Evolutionary conservation across 768 basidiomycete genomes (phyloP).

Genomic region (Termitomyces sp.): DNA sequence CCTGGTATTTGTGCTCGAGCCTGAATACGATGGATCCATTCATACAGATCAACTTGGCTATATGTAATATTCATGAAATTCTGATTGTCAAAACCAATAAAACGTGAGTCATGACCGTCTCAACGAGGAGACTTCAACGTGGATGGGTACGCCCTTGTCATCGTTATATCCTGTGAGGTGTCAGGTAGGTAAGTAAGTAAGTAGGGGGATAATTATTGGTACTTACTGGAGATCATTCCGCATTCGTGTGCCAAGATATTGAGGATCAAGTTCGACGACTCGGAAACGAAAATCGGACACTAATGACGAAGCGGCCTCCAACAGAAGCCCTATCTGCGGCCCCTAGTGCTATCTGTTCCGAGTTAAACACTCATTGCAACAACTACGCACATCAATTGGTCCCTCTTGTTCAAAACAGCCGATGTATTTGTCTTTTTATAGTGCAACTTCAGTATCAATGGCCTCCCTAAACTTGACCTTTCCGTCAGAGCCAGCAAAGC

Average conservation of each 20-base stretch:
- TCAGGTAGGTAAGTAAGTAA: background rate
- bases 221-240: constrained; percentile 29
- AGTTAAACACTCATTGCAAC: background rate
- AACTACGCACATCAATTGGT: background rate
- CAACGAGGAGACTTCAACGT: constrained; percentile 6
- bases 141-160: constrained; percentile 18
- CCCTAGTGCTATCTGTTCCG: constrained; percentile 42
- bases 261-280: background rate
- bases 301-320: constrained; percentile 41
- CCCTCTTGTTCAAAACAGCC: constrained; percentile 44
- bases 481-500: constrained; percentile 64
- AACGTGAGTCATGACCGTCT: background rate
- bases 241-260: constrained; percentile 21
- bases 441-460: constrained; percentile 55
- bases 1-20: constrained; percentile 26
- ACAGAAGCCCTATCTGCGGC: constrained; percentile 40
- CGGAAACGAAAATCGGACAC: background rate
- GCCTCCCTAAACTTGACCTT: constrained; percentile 58
- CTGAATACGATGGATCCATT: constrained; percentile 30
- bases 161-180: constrained; percentile 22
- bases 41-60: constrained; percentile 34
- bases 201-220: no score
- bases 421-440: constrained; percentile 54
- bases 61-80: constrained; percentile 32
- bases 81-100: constrained; percentile 13